Evolutionary conservation across 352 stramenopile species (phyloP).

Genomic region (Pythium scleroteichum): DNA sequence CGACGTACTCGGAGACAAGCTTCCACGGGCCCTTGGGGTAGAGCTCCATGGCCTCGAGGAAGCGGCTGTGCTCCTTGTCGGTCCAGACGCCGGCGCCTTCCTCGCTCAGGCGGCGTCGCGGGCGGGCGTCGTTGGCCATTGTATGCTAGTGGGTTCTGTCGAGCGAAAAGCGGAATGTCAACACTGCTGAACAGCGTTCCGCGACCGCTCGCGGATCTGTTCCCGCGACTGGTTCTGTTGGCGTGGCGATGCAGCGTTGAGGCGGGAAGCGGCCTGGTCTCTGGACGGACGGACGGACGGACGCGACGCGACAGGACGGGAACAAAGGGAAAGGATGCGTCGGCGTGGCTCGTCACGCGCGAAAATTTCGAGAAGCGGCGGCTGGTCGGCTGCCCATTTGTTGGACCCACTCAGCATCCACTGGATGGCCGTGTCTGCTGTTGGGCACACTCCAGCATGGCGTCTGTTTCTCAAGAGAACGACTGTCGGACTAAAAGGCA

Average conservation of each 20-base stretch:
- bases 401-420: constrained; percentile 10
- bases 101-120: constrained; percentile 25
- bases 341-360: constrained; percentile 28
- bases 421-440: not conserved
- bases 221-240: constrained; percentile 6
- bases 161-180: constrained; percentile 21
- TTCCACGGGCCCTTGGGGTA: constrained; percentile 43
- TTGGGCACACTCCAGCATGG: constrained; percentile 11
- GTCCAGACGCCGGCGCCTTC: constrained; percentile 34
- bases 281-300: not conserved
- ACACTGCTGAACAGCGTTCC: constrained; percentile 2
- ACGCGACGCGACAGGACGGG: constrained; percentile 15
- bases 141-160: constrained; percentile 1
- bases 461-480: constrained; percentile 19
- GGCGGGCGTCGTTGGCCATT: constrained; percentile 17
- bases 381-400: constrained; percentile 21
- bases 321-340: constrained; percentile 10
- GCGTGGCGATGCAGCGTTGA: constrained; percentile 17
- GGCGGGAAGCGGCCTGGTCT: constrained; percentile 11
- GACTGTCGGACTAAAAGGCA: not conserved
- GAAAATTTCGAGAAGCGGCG: constrained; percentile 28
- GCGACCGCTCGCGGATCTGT: not conserved
- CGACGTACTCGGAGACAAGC: constrained; percentile 32
- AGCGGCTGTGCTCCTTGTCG: constrained; percentile 35
- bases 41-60: constrained; percentile 38